phyloP scores from a whole-genome alignment of 1,284 basidiomycete genomes.

The Naganishia sp. region DNA sequence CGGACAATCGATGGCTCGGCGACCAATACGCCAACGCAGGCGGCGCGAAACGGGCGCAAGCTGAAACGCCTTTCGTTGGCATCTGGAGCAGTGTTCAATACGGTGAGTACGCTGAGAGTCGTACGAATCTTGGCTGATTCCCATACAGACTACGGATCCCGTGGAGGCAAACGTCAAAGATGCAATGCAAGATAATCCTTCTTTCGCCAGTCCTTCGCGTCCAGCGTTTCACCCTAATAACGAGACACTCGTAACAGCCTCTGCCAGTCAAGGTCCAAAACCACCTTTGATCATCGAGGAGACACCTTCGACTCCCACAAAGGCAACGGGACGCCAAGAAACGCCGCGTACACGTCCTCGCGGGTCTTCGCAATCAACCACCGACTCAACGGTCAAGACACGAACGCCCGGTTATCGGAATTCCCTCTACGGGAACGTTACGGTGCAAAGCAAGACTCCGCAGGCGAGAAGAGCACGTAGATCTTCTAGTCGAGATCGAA shows the following conservation, averaged over 20 bases:
- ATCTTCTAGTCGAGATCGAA: conserved; percentile 5
- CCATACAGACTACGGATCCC: background rate
- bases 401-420: conserved; percentile 12
- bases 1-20: background rate
- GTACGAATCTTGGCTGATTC: background rate
- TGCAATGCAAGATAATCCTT: conserved; percentile 23
- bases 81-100: conserved; percentile 20
- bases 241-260: background rate
- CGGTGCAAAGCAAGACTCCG: background rate
- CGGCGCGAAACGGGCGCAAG: background rate
- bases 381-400: background rate
- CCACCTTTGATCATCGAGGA: background rate
- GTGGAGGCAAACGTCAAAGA: conserved; percentile 9
- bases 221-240: background rate
- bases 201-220: conserved; percentile 12
- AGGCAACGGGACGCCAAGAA: background rate
- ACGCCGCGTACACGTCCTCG: background rate
- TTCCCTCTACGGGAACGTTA: background rate
- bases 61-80: conserved; percentile 21
- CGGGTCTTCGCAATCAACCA: background rate
- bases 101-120: background rate
- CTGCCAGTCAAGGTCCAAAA: background rate
- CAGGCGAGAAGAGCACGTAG: conserved; percentile 1
- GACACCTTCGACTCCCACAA: background rate
- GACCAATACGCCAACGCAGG: conserved; percentile 1